phyloP scores from a whole-genome alignment of 2,329 filamentous ascomycete genomes.

The Tolypocladium cylindrosporum region DNA sequence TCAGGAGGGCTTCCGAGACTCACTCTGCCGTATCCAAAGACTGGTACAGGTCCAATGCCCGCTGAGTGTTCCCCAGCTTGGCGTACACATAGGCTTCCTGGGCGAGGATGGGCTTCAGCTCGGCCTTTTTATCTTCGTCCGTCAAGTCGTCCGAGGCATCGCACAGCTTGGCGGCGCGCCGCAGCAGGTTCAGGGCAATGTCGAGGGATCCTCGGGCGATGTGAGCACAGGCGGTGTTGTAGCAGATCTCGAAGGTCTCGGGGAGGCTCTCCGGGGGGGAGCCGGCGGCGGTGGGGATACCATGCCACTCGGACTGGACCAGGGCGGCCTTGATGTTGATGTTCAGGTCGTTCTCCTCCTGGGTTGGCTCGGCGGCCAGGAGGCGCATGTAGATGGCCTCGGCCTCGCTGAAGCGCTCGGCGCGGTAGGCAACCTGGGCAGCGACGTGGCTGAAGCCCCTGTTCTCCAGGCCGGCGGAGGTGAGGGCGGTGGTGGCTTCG shows the following conservation, averaged over 20 bases:
- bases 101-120: slow-evolving; percentile 64
- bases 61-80: slow-evolving; percentile 53
- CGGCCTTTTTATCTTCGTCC: slow-evolving; percentile 63
- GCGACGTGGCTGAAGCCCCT: slow-evolving; percentile 41
- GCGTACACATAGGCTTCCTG: slow-evolving; percentile 67
- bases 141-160: slow-evolving; percentile 62
- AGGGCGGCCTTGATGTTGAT: slow-evolving; percentile 67
- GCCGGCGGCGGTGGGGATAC: slow-evolving; percentile 30
- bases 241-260: slow-evolving; percentile 72
- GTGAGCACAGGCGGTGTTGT: slow-evolving; percentile 66
- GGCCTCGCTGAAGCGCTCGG: slow-evolving; percentile 62
- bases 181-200: slow-evolving; percentile 56
- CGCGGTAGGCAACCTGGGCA: slow-evolving; percentile 63
- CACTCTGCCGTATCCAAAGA: slow-evolving; percentile 54
- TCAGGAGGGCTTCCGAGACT: slow-evolving; percentile 15
- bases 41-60: slow-evolving; percentile 53
- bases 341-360: slow-evolving; percentile 62
- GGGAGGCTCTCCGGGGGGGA: slow-evolving; percentile 46
- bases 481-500: slow-evolving; percentile 45
- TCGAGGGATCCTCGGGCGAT: slow-evolving; percentile 59
- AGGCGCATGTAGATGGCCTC: slow-evolving; percentile 53
- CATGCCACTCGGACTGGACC: slow-evolving; percentile 64
- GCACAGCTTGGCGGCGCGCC: slow-evolving; percentile 61
- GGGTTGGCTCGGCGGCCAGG: slow-evolving; percentile 32
- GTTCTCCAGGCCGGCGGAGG: slow-evolving; percentile 18